These are phyloP conservation scores for Marasmius oreades DNA, from an alignment of 1,284 basidiomycete species.

Conservation along the genomic window DNA sequence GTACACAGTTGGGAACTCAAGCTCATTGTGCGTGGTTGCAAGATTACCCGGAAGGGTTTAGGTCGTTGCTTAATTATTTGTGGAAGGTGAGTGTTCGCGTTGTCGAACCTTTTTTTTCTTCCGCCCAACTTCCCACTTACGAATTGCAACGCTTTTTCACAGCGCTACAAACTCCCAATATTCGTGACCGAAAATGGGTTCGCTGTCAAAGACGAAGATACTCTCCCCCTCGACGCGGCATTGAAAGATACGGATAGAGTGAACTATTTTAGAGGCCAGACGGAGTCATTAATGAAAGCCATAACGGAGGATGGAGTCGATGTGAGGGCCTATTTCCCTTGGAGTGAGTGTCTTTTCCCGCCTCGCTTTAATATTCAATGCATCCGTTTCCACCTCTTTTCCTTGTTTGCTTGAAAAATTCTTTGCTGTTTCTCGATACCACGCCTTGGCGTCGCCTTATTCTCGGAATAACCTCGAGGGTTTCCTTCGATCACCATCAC, in stretches of 20 bases:
- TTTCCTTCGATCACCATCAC: too few species aligned
- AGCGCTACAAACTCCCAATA: constrained; percentile 67
- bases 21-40: constrained; percentile 64
- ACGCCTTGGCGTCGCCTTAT: too few species aligned
- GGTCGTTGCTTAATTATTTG: constrained; percentile 30
- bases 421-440: too few species aligned
- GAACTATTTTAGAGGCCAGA: constrained; percentile 66
- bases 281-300: constrained; percentile 55
- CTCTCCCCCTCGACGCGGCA: constrained; percentile 50
- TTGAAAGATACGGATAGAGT: constrained; percentile 64
- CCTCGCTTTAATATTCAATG: background rate
- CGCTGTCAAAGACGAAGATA: constrained; percentile 64
- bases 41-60: constrained; percentile 59
- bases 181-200: constrained; percentile 76
- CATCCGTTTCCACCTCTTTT: background rate
- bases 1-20: constrained; percentile 65
- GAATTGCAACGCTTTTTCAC: constrained; percentile 70
- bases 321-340: constrained; percentile 67
- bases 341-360: constrained; percentile 41
- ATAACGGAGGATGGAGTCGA: constrained; percentile 64
- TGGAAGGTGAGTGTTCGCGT: background rate
- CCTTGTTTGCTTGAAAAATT: background rate
- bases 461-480: too few species aligned
- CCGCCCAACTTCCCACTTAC: constrained; percentile 45
- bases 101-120: constrained; percentile 14